A percentile compares a stretch with the other conserved stretches of the same genome.
Conservation (phyloP, 192 early-diverging fungal genomes). For the Diversispora epigaea region DNA sequence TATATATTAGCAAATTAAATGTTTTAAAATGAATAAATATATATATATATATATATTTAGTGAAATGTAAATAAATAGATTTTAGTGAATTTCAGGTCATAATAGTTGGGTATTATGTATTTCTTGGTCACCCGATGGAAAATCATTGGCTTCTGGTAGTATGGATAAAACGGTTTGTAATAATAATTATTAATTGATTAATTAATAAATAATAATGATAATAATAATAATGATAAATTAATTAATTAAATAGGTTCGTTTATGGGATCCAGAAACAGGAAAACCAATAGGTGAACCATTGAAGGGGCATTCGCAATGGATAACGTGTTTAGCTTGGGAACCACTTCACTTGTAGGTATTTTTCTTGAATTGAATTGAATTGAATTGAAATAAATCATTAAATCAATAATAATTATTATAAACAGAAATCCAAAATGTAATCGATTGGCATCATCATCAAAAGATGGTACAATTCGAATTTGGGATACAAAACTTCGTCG, state of each 20-base stretch:
- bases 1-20: background rate
- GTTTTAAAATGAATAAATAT: background rate
- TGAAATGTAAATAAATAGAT: no score
- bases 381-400: background rate
- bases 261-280: slow-evolving; percentile 91
- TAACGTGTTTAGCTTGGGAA: slow-evolving; percentile 93
- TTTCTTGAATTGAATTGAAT: background rate
- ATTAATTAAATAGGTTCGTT: slow-evolving; percentile 44
- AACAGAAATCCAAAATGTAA: slow-evolving; percentile 69
- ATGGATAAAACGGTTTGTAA: slow-evolving; percentile 85
- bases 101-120: slow-evolving; percentile 91
- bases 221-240: background rate
- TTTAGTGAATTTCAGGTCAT: slow-evolving; percentile 58
- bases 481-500: slow-evolving; percentile 86
- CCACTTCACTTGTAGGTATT: slow-evolving; percentile 75
- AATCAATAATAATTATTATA: background rate
- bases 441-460: slow-evolving; percentile 86
- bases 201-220: background rate
- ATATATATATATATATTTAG: no score
- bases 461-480: slow-evolving; percentile 89
- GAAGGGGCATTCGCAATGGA: slow-evolving; percentile 83
- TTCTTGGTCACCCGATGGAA: slow-evolving; percentile 90
- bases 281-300: slow-evolving; percentile 73
- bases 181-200: no score
- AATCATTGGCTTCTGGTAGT: slow-evolving; percentile 81